Evolutionary conservation across 257 asterid genomes (phyloP).

Genomic region (Salvia splendens): DNA sequence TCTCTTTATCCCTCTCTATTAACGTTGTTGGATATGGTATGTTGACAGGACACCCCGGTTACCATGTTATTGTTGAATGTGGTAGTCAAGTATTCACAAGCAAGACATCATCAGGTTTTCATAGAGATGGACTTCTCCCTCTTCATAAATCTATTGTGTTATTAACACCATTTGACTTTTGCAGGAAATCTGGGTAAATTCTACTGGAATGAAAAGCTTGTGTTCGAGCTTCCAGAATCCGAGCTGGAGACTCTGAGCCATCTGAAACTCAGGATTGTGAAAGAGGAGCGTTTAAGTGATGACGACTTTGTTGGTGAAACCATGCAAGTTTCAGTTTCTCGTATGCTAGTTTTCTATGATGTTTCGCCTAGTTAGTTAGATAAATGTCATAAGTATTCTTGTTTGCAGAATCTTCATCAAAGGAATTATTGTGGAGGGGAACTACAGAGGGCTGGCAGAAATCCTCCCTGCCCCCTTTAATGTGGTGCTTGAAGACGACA

Average conservation of each 20-base stretch:
- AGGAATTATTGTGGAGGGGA: conserved; percentile 56
- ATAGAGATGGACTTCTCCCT: not conserved
- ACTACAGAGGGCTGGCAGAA: conserved; percentile 45
- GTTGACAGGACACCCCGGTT: conserved; percentile 54
- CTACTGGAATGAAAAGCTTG: conserved; percentile 73
- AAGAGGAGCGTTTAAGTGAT: conserved; percentile 46
- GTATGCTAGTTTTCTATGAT: not conserved
- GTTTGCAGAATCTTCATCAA: conserved; percentile 58
- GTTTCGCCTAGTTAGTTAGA: not conserved
- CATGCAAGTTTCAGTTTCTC: conserved; percentile 39
- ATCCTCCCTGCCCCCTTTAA: conserved; percentile 61
- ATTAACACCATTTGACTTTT: not conserved
- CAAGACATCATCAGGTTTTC: conserved; percentile 60
- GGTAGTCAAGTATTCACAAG: conserved; percentile 59
- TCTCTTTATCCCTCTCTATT: not conserved
- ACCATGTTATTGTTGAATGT: conserved; percentile 68
- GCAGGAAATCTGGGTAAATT: conserved; percentile 52
- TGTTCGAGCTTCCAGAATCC: conserved; percentile 45
- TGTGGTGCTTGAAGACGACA: conserved; percentile 70
- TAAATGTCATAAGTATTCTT: not conserved
- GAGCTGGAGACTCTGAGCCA: conserved; percentile 47
- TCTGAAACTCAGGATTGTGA: conserved; percentile 66
- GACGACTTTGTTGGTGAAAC: conserved; percentile 69
- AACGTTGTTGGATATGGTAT: conserved; percentile 2
- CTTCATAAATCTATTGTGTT: no score